A percentile compares a stretch with the other conserved stretches of the same genome.
Evolutionary conservation across 2,329 filamentous ascomycete genomes (phyloP).

Genomic region (Shiraia sp.): DNA sequence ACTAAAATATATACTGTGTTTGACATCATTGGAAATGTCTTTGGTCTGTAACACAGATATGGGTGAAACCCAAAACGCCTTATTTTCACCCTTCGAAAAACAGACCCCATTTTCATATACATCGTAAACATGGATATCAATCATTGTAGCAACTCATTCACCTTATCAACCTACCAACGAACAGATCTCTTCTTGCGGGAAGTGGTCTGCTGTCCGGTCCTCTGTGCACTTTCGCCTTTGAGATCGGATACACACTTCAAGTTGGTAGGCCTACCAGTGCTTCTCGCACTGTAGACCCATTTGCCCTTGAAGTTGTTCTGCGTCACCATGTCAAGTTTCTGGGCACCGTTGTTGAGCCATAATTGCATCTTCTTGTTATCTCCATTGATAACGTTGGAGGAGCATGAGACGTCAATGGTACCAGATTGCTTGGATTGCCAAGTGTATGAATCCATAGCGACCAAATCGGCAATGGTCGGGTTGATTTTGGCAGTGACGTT

Average conservation of each 20-base stretch:
- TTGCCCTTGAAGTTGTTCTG: constrained; percentile 27
- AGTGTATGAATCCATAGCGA: constrained; percentile 40
- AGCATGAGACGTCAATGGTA: constrained; percentile 36
- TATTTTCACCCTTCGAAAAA: no score
- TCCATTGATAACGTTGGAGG: constrained; percentile 41
- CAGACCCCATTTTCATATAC: no score
- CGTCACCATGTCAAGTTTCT: constrained; percentile 26
- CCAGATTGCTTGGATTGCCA: constrained; percentile 35
- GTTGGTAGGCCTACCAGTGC: constrained; percentile 32
- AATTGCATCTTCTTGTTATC: constrained; percentile 34
- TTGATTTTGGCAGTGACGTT: constrained; percentile 34
- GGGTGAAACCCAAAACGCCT: no score
- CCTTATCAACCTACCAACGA: constrained; percentile 2
- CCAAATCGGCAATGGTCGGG: constrained; percentile 28
- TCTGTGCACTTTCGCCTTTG: constrained; percentile 23
- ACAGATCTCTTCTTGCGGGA: constrained; percentile 17
- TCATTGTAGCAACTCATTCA: no score
- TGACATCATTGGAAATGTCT: no score
- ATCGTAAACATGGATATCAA: no score
- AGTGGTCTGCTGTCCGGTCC: constrained; percentile 23
- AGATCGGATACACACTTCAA: constrained; percentile 32
- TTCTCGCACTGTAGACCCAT: constrained; percentile 31
- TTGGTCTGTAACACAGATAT: no score
- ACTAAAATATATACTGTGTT: no score
- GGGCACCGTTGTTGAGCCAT: constrained; percentile 30